Conservation (phyloP, 2,329 filamentous ascomycete genomes). For the Pseudocercospora eumusae region DNA sequence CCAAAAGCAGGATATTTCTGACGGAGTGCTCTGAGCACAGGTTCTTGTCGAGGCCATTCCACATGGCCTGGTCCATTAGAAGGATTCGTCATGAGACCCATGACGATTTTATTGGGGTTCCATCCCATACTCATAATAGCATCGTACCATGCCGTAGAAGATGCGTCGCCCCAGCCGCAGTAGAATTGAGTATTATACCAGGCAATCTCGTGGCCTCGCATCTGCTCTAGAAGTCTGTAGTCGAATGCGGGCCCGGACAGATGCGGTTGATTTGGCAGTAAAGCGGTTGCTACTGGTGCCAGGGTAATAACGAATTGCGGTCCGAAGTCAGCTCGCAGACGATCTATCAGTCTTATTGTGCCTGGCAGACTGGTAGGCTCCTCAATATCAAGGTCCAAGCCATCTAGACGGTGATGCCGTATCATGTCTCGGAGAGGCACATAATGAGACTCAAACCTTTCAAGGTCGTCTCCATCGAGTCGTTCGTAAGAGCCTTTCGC, state of each 20-base stretch:
- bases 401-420: constrained; percentile 62
- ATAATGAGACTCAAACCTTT: constrained; percentile 73
- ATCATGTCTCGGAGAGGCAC: constrained; percentile 66
- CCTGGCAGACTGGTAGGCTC: constrained; percentile 70
- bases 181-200: constrained; percentile 79
- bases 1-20: constrained; percentile 70
- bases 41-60: constrained; percentile 57
- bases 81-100: constrained; percentile 79
- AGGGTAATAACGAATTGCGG: constrained; percentile 72
- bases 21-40: constrained; percentile 59
- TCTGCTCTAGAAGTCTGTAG: constrained; percentile 72
- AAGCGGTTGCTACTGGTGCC: constrained; percentile 76
- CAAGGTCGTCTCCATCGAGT: constrained; percentile 59
- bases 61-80: constrained; percentile 64
- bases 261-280: constrained; percentile 60
- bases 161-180: constrained; percentile 78
- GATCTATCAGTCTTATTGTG: constrained; percentile 55
- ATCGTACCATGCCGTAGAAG: constrained; percentile 54
- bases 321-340: constrained; percentile 64
- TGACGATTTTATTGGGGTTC: constrained; percentile 70
- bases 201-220: constrained; percentile 64
- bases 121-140: constrained; percentile 65
- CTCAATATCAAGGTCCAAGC: constrained; percentile 78
- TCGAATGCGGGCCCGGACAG: constrained; percentile 71
- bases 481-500: constrained; percentile 69